Conservation (phyloP, 2,329 filamentous ascomycete genomes). For the Fusarium sp. region DNA sequence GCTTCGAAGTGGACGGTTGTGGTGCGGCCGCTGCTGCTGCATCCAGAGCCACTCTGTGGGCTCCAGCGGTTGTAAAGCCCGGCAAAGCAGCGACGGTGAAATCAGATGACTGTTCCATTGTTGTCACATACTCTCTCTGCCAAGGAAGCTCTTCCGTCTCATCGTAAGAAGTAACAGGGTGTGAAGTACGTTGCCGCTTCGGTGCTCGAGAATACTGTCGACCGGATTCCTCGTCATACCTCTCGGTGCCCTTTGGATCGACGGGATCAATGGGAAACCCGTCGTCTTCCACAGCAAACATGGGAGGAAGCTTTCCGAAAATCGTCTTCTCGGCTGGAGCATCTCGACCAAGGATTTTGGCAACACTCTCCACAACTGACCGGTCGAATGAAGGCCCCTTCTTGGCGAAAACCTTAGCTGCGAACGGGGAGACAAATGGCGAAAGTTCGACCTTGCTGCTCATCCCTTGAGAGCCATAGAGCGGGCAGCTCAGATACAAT, state of each 20-base stretch:
- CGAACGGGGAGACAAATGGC: slow-evolving; percentile 73
- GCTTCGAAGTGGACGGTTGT: slow-evolving; percentile 35
- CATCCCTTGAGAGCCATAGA: slow-evolving; percentile 71
- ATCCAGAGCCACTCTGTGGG: slow-evolving; percentile 62
- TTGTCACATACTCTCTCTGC: slow-evolving; percentile 67
- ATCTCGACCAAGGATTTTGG: slow-evolving; percentile 76
- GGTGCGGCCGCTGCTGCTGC: slow-evolving; percentile 39
- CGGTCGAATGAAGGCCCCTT: slow-evolving; percentile 79
- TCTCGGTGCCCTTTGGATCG: slow-evolving; percentile 51
- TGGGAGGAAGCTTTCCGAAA: slow-evolving; percentile 63
- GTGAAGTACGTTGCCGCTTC: slow-evolving; percentile 50
- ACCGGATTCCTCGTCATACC: slow-evolving; percentile 32
- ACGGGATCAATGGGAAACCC: slow-evolving; percentile 75
- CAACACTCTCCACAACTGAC: slow-evolving; percentile 73
- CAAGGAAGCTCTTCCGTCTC: slow-evolving; percentile 52
- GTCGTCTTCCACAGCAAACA: slow-evolving; percentile 75
- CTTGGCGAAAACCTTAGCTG: slow-evolving; percentile 60
- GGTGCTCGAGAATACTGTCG: slow-evolving; percentile 42
- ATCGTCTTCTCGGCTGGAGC: slow-evolving; percentile 70
- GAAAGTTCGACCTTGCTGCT: slow-evolving; percentile 75
- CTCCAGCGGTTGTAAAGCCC: slow-evolving; percentile 73
- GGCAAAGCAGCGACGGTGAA: slow-evolving; percentile 71
- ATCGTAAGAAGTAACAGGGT: slow-evolving; percentile 32
- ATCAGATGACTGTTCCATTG: slow-evolving; percentile 69
- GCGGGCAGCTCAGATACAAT: slow-evolving; percentile 86